A percentile compares a stretch with the other conserved stretches of the same genome.
Evolutionary conservation across 225 moss, liverwort and hornwort genomes (phyloP).

Genomic region (Lunularia cruciata): DNA sequence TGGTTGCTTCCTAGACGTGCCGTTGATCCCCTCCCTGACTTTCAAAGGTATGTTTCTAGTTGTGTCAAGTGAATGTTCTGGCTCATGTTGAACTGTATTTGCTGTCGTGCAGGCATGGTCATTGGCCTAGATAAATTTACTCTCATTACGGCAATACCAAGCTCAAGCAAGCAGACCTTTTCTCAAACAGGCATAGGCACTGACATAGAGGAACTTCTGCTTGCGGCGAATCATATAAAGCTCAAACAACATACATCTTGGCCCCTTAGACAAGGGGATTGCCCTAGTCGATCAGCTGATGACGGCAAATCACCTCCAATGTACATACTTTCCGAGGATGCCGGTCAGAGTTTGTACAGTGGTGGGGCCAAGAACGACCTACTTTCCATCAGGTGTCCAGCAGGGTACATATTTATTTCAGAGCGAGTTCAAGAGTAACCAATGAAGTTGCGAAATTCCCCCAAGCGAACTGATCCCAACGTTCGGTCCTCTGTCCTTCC

Average conservation of each 20-base stretch:
- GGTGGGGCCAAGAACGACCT: slow-evolving; percentile 12
- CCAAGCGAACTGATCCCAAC: background rate
- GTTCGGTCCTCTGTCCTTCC: slow-evolving; percentile 1
- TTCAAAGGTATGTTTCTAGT: too few relatives aligned
- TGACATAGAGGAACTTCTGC: slow-evolving; percentile 22
- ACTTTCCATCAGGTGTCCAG: background rate
- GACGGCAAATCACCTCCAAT: slow-evolving; percentile 23
- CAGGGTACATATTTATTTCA: background rate
- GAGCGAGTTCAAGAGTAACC: background rate
- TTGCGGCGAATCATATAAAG: background rate
- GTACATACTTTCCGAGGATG: slow-evolving; percentile 29
- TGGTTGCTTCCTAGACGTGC: too few relatives aligned
- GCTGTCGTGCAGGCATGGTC: slow-evolving; percentile 16
- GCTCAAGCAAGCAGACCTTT: background rate
- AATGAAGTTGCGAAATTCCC: background rate
- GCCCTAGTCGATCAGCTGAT: background rate
- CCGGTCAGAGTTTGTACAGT: slow-evolving; percentile 15
- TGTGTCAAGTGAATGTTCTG: too few relatives aligned
- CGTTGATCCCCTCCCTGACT: too few relatives aligned
- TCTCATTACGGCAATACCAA: background rate
- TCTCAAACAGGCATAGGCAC: slow-evolving; percentile 32
- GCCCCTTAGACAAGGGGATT: background rate
- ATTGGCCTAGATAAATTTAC: background rate
- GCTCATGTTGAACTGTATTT: background rate
- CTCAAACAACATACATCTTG: slow-evolving; percentile 6